phyloP scores from a whole-genome alignment of 2,329 filamentous ascomycete species.

The Pseudopyrenochaeta lycopersici region DNA sequence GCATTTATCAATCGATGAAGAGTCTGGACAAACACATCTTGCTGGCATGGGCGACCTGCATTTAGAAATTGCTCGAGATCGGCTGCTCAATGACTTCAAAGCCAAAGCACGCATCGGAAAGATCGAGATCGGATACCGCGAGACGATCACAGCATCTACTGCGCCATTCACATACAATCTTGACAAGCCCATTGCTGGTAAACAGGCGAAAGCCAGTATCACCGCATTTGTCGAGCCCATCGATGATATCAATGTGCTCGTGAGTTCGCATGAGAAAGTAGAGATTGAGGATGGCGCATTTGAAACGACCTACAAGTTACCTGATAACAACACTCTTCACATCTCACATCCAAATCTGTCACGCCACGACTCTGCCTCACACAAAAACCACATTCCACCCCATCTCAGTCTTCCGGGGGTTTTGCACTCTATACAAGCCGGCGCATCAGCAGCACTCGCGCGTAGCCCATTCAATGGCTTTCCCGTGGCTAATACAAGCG shows the following conservation, averaged over 20 bases:
- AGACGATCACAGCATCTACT: slow-evolving; percentile 72
- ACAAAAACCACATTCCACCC: slow-evolving; percentile 61
- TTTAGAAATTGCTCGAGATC: slow-evolving; percentile 89
- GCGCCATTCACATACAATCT: slow-evolving; percentile 69
- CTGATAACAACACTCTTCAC: slow-evolving; percentile 75
- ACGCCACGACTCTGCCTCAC: slow-evolving; percentile 42
- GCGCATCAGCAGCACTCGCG: slow-evolving; percentile 82
- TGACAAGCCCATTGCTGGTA: slow-evolving; percentile 82
- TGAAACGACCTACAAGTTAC: slow-evolving; percentile 38
- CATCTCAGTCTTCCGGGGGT: slow-evolving; percentile 61
- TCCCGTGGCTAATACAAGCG: slow-evolving; percentile 78
- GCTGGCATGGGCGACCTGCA: slow-evolving; percentile 98
- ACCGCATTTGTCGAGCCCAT: slow-evolving; percentile 73
- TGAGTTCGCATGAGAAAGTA: slow-evolving; percentile 27
- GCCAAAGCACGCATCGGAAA: slow-evolving; percentile 84
- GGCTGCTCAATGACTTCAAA: slow-evolving; percentile 88
- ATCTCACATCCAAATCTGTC: slow-evolving; percentile 63
- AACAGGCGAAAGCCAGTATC: slow-evolving; percentile 79
- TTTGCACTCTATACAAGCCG: slow-evolving; percentile 72
- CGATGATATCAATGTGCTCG: slow-evolving; percentile 33
- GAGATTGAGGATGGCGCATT: slow-evolving; percentile 39
- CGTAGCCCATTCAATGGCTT: slow-evolving; percentile 83
- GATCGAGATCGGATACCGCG: slow-evolving; percentile 95
- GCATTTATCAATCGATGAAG: slow-evolving; percentile 82
- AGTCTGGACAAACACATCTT: slow-evolving; percentile 90